Evolutionary conservation across 176 grass and related monocot species (phyloP).

Genomic region (Oryza glumipatula): DNA sequence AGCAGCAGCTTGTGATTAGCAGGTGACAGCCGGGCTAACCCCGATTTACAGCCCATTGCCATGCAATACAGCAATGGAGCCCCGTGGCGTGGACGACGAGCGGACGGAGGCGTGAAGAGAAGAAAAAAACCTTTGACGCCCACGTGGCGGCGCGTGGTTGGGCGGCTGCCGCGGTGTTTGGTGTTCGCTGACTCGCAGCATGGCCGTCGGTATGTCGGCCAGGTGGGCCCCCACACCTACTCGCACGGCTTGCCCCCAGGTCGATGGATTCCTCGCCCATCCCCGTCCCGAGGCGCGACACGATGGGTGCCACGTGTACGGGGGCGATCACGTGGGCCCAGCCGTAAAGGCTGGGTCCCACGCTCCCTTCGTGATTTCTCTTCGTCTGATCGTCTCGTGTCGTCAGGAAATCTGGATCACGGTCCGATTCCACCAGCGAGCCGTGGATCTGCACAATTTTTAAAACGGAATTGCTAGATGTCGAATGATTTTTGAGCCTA

Average conservation of each 20-base stretch:
- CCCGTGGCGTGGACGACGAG: neutral
- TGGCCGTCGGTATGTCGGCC: constrained; percentile 49
- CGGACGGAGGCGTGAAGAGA: too few species aligned
- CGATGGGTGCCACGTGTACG: constrained; percentile 34
- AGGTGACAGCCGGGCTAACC: neutral
- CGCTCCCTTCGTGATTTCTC: neutral
- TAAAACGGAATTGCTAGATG: too few species aligned
- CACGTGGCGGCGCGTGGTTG: neutral
- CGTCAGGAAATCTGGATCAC: too few species aligned
- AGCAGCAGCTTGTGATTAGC: too few species aligned
- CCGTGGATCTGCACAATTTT: too few species aligned
- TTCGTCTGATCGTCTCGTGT: too few species aligned
- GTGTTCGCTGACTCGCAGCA: constrained; percentile 29
- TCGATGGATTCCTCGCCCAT: too few species aligned
- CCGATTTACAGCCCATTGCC: neutral
- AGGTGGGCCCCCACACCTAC: neutral
- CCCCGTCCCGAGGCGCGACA: neutral
- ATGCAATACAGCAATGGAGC: neutral
- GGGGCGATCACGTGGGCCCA: neutral
- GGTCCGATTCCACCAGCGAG: too few species aligned
- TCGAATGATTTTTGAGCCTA: too few species aligned
- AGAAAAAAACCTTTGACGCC: neutral
- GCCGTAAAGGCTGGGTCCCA: constrained; percentile 4
- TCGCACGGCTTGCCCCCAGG: too few species aligned
- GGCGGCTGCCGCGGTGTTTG: neutral